Evolutionary conservation across 2,329 filamentous ascomycete genomes (phyloP), one percentile per base, ranked within the genome.

Genomic region (Colletotrichum plurivorum): DNA sequence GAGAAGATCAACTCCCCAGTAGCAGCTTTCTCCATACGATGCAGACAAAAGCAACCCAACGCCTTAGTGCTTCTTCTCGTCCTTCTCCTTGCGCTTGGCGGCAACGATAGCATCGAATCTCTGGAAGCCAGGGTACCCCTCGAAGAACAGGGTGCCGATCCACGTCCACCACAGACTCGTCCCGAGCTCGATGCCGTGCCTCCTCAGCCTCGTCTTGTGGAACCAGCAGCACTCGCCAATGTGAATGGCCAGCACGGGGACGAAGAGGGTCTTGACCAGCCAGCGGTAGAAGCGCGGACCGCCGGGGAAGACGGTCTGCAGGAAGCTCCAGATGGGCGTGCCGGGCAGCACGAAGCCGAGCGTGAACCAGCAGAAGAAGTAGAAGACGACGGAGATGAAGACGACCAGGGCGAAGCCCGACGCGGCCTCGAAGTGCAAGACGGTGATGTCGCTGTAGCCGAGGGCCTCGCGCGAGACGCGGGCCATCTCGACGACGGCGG

Each of bases 401-500:
- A 90, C 81, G 20, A 87, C 74, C 7, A 84, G 74, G 46, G 91
- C 88, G 15, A 83, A 72, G 1, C 81, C 80, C 5, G 75, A 70
- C 0, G 87, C 85, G 0, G 77, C 71, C 9, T 76, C 71, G 74
- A 84, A 90, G 48, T 72, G 69, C 6, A 75, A 77, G 70, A 88
- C 75, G 63, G 76, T 76, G 45, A 84, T 75, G 75, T 83, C 74
- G 84, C 87, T 74, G 75, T 92, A 84, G 16, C 88, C 89, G 13
- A 97, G 87, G 1, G 81, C 86, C 39, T 81, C 73, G 41, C 92
- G 85, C 73, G 88, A 76, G 76, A 78, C 76, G 83, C 89, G 72
- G 79, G 88, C 78, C 89, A 98, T 93, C 59, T 90, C 89, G 56
- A 97, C 89, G 48, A 95, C 83, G 59, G 93, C 88, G 54, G 87